Conservation (phyloP, 495 filamentous ascomycete genomes). For the Lophium mytilinum region DNA sequence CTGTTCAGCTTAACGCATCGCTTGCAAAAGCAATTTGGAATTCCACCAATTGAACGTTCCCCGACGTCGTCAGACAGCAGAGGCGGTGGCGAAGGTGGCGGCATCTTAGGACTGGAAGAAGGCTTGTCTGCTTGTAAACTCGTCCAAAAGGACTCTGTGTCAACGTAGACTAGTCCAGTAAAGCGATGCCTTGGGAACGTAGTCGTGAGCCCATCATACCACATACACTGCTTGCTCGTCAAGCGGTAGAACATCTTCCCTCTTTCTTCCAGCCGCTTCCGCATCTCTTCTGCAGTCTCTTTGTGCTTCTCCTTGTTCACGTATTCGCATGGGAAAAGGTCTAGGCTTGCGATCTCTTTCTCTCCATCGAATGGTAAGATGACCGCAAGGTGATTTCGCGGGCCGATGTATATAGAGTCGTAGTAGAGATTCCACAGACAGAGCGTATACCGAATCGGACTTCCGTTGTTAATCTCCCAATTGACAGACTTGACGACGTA, state of each 20-base stretch:
- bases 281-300: conserved; percentile 3
- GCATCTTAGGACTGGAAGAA: conserved; percentile 7
- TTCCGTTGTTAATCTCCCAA: conserved; percentile 16
- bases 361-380: conserved; percentile 1
- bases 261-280: conserved; percentile 11
- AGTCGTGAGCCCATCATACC: conserved; percentile 14
- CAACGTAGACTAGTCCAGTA: conserved; percentile 16
- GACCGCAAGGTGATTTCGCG: not conserved
- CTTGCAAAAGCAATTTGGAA: conserved; percentile 17
- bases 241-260: conserved; percentile 13
- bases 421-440: conserved; percentile 14
- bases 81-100: conserved; percentile 5
- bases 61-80: conserved; percentile 10
- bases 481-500: conserved; percentile 13
- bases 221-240: conserved; percentile 18
- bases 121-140: conserved; percentile 8
- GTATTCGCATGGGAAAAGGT: conserved; percentile 18
- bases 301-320: conserved; percentile 5
- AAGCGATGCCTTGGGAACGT: conserved; percentile 17
- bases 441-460: conserved; percentile 5
- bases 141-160: conserved; percentile 10
- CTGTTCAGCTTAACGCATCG: conserved; percentile 12
- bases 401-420: conserved; percentile 10
- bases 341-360: conserved; percentile 5
- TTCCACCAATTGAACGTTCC: conserved; percentile 12